phyloP scores from a whole-genome alignment of 495 filamentous ascomycete genomes.

The Sordaria brevicollis region DNA sequence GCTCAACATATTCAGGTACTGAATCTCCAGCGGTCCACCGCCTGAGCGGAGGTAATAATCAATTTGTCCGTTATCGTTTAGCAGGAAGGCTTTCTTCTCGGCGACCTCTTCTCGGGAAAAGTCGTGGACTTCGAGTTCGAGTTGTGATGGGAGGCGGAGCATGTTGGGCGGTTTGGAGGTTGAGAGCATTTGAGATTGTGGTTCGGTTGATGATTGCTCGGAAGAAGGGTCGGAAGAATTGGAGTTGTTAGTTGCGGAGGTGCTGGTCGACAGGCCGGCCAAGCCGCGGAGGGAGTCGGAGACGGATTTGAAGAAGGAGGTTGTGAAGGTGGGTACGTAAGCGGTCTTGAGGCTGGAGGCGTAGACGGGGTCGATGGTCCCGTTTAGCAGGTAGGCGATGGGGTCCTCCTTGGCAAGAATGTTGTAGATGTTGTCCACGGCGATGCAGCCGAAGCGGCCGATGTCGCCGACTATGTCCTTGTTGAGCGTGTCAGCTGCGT shows the following conservation, averaged over 20 bases:
- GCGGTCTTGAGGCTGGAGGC: constrained; percentile 66
- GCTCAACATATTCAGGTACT: constrained; percentile 94
- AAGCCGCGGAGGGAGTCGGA: constrained; percentile 52
- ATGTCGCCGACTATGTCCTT: constrained; percentile 61
- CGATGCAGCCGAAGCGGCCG: constrained; percentile 78
- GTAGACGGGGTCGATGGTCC: constrained; percentile 72
- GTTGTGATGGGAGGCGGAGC: constrained; percentile 67
- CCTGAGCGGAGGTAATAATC: constrained; percentile 78
- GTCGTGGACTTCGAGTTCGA: constrained; percentile 92
- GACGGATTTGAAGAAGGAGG: constrained; percentile 56
- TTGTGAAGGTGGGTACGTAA: constrained; percentile 61
- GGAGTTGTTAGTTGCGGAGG: not conserved
- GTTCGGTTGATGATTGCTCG: not conserved
- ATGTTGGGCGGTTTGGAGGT: constrained; percentile 28
- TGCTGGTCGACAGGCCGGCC: constrained; percentile 8
- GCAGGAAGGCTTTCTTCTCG: constrained; percentile 72
- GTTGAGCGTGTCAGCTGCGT: constrained; percentile 46
- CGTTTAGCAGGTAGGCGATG: constrained; percentile 87
- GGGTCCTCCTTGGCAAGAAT: constrained; percentile 58
- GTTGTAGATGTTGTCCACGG: constrained; percentile 95
- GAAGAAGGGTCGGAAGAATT: not conserved
- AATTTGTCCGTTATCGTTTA: constrained; percentile 94
- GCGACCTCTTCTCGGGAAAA: constrained; percentile 88
- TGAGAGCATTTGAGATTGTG: not conserved
- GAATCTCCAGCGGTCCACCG: constrained; percentile 76